These are phyloP conservation scores for Pseudonectria buxi DNA, from an alignment of 2,329 filamentous ascomycete species.

Conservation along the genomic window DNA sequence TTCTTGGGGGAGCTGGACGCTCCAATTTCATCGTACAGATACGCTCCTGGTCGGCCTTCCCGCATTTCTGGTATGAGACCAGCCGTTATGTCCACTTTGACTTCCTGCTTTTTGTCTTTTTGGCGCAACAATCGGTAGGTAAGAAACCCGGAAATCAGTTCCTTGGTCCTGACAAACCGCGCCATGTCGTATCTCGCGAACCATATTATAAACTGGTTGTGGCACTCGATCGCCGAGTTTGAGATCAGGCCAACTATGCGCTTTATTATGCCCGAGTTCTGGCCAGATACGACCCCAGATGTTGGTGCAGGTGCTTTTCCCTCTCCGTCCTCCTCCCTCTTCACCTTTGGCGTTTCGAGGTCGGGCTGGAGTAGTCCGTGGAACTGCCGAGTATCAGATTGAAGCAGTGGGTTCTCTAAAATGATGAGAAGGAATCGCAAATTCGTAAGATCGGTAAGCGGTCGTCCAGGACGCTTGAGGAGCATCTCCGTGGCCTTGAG, in stretches of 20 bases:
- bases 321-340: conserved; percentile 13
- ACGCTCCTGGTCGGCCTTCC: conserved; percentile 58
- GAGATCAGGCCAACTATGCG: conserved; percentile 74
- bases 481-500: conserved; percentile 74
- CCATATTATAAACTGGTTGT: conserved; percentile 72
- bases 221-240: conserved; percentile 67
- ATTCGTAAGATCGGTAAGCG: conserved; percentile 61
- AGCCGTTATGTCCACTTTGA: conserved; percentile 53
- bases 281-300: conserved; percentile 46
- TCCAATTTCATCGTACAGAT: conserved; percentile 71
- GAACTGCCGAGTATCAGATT: conserved; percentile 37
- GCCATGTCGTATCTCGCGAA: conserved; percentile 62
- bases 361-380: conserved; percentile 33
- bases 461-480: conserved; percentile 70
- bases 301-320: conserved; percentile 18
- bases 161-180: conserved; percentile 67
- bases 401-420: conserved; percentile 70
- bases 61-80: conserved; percentile 69
- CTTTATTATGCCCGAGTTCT: conserved; percentile 80
- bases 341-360: conserved; percentile 1
- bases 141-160: conserved; percentile 70
- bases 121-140: conserved; percentile 72
- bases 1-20: conserved; percentile 45
- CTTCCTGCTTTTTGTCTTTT: conserved; percentile 56
- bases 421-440: conserved; percentile 73